These are phyloP conservation scores for Aspergillus asperescens DNA, from an alignment of 495 filamentous ascomycete genomes.

Conservation along the genomic window DNA sequence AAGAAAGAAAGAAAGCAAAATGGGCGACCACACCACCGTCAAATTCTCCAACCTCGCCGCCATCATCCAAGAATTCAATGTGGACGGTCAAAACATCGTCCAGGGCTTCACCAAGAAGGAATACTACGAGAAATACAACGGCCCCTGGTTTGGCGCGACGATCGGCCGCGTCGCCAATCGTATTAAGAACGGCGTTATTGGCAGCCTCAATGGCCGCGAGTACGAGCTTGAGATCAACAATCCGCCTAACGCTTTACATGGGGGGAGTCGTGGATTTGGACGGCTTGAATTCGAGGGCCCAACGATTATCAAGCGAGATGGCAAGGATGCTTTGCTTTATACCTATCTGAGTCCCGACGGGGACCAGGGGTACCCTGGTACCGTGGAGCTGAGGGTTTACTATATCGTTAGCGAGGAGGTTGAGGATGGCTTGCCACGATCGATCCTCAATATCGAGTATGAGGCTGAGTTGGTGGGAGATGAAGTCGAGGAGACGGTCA, in stretches of 20 bases:
- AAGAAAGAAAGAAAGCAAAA: slow-evolving; percentile 1
- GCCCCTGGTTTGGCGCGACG: slow-evolving; percentile 81
- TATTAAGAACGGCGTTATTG: slow-evolving; percentile 64
- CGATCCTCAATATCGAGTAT: slow-evolving; percentile 77
- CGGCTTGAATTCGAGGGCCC: slow-evolving; percentile 79
- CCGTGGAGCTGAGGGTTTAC: slow-evolving; percentile 68
- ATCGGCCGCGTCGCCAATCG: slow-evolving; percentile 92
- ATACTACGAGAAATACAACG: slow-evolving; percentile 67
- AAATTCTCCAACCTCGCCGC: slow-evolving; percentile 80
- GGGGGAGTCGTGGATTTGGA: slow-evolving; percentile 77
- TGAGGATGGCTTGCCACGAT: slow-evolving; percentile 45
- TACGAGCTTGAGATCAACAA: slow-evolving; percentile 72
- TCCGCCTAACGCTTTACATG: slow-evolving; percentile 74
- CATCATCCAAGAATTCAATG: slow-evolving; percentile 77
- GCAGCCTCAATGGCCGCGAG: slow-evolving; percentile 62
- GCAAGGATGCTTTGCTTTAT: slow-evolving; percentile 72
- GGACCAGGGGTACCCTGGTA: slow-evolving; percentile 84
- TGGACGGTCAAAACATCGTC: slow-evolving; percentile 78
- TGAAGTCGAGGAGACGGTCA: slow-evolving; percentile 75
- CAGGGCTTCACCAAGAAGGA: slow-evolving; percentile 70
- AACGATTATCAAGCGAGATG: slow-evolving; percentile 55
- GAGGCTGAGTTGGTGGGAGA: slow-evolving; percentile 75
- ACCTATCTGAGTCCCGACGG: slow-evolving; percentile 65
- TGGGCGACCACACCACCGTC: slow-evolving; percentile 22
- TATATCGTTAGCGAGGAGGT: slow-evolving; percentile 71